These are phyloP conservation scores for Diaporthe longicolla DNA, from an alignment of 2,329 filamentous ascomycete genomes.

Conservation along the genomic window DNA sequence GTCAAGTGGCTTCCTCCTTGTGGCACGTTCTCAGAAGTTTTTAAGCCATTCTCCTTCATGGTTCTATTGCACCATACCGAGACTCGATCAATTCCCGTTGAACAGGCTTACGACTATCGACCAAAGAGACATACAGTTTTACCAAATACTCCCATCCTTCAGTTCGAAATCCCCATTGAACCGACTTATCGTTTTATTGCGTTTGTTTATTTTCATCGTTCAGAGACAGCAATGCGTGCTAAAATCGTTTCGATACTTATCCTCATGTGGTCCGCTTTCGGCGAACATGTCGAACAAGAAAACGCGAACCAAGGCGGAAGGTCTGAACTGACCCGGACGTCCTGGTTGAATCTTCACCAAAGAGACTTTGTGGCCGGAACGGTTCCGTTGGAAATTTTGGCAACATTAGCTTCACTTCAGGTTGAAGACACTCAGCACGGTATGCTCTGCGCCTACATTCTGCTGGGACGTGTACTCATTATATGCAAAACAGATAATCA, in stretches of 20 bases:
- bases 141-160: too few species aligned
- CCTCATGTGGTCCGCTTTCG: background rate
- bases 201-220: too few species aligned
- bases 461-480: background rate
- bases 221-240: background rate
- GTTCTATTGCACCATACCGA: too few species aligned
- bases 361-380: background rate
- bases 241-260: background rate
- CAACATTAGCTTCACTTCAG: background rate
- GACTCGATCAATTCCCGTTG: background rate
- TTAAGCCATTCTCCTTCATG: background rate
- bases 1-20: background rate
- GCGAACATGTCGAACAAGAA: background rate
- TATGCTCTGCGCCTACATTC: background rate
- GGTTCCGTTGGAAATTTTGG: background rate
- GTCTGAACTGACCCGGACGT: background rate
- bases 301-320: background rate
- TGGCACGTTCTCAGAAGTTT: constrained; percentile 3
- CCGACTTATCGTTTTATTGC: too few species aligned
- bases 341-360: background rate
- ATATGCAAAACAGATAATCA: background rate
- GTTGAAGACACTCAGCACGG: background rate
- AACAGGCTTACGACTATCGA: too few species aligned
- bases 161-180: background rate
- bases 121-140: background rate